These are phyloP conservation scores for Rubia peregrina DNA, from an alignment of 305 asterid species.

Conservation along the genomic window DNA sequence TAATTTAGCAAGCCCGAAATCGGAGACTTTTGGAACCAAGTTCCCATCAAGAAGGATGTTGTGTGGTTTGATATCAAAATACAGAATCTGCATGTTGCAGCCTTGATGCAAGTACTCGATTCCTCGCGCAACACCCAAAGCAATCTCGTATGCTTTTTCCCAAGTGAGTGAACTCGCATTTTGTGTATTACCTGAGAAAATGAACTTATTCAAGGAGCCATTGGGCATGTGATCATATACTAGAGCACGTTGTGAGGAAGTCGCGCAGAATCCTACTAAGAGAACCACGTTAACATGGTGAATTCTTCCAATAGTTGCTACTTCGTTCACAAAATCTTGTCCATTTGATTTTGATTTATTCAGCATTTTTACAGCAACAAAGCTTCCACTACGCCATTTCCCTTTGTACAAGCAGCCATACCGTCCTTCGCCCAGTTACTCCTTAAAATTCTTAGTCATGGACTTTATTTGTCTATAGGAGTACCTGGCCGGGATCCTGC, in stretches of 20 bases:
- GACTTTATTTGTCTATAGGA: neutral
- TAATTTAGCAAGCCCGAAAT: neutral
- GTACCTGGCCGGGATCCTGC: neutral
- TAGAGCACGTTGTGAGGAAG: neutral
- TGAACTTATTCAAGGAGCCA: slow-evolving; percentile 1
- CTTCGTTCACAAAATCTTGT: neutral
- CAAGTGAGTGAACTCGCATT: neutral
- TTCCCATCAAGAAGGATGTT: slow-evolving; percentile 1
- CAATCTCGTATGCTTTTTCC: neutral
- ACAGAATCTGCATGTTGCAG: neutral
- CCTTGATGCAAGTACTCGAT: slow-evolving; percentile 3
- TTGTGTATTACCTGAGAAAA: neutral
- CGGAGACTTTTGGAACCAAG: neutral
- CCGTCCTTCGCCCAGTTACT: neutral
- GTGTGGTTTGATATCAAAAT: slow-evolving; percentile 1
- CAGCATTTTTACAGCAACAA: neutral
- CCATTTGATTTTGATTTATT: neutral
- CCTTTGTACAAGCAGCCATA: slow-evolving; percentile 1
- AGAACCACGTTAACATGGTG: neutral
- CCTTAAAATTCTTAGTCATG: neutral
- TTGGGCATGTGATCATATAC: neutral
- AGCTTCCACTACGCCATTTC: neutral
- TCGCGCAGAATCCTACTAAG: neutral
- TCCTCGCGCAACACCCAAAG: neutral
- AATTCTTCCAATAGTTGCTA: neutral